phyloP scores from a whole-genome alignment of 768 basidiomycete species.

The Amanita rimosa region DNA sequence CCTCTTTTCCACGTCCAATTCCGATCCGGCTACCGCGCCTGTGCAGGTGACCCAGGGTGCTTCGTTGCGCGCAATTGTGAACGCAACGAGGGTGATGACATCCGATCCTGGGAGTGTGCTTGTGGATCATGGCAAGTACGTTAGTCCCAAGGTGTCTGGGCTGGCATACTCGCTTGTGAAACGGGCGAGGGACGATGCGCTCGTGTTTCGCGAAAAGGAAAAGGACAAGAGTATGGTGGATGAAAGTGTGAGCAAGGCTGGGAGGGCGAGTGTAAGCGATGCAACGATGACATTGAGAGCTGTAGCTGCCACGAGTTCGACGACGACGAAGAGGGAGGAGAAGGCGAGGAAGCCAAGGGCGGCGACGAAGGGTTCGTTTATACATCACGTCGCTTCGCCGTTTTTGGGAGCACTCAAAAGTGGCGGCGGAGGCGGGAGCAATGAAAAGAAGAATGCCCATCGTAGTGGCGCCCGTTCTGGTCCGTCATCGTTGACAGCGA shows the following conservation, averaged over 20 bases:
- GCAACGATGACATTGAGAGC: constrained; percentile 1
- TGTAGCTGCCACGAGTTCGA: not conserved
- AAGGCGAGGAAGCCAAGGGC: not conserved
- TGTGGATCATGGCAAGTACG: constrained; percentile 56
- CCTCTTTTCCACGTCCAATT: constrained; percentile 27
- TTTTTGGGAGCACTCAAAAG: not conserved
- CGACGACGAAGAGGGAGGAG: not conserved
- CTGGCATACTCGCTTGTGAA: constrained; percentile 61
- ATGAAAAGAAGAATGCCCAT: not conserved
- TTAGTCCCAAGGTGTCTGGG: constrained; percentile 43
- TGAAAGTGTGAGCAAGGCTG: not conserved
- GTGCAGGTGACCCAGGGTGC: constrained; percentile 42
- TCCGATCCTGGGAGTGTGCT: constrained; percentile 66
- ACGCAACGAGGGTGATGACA: constrained; percentile 85
- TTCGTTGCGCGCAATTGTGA: constrained; percentile 63
- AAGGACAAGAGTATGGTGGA: constrained; percentile 15
- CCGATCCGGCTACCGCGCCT: constrained; percentile 24
- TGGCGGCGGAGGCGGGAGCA: not conserved
- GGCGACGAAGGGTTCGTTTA: not conserved
- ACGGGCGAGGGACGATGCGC: constrained; percentile 52
- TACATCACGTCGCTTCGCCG: constrained; percentile 2
- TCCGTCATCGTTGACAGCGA: not conserved
- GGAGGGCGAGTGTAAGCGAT: not conserved
- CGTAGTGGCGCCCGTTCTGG: not conserved
- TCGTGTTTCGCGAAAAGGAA: constrained; percentile 40